Evolutionary conservation across 2,329 filamentous ascomycete species (phyloP).

Genomic region (Fusarium concolor): DNA sequence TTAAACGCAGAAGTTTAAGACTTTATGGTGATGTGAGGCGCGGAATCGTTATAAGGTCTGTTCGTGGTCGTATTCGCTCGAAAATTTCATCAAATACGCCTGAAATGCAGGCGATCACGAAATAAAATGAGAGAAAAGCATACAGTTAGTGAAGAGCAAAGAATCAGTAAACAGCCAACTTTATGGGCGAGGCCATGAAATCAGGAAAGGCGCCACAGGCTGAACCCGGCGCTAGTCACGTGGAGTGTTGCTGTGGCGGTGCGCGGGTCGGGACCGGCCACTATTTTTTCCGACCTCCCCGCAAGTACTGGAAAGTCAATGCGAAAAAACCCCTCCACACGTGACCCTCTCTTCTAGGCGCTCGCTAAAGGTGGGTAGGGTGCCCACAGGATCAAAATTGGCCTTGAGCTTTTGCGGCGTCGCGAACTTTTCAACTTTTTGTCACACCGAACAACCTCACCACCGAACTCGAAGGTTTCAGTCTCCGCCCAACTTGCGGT

Average conservation of each 20-base stretch:
- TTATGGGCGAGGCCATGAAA: constrained; percentile 43
- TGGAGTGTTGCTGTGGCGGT: constrained; percentile 37
- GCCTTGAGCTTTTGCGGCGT: constrained; percentile 38
- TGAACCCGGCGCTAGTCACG: constrained; percentile 23
- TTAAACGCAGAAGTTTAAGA: constrained; percentile 20
- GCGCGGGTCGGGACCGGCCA: constrained; percentile 9
- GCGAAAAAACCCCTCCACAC: constrained; percentile 7
- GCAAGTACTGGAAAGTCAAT: constrained; percentile 7
- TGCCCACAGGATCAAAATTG: constrained; percentile 53
- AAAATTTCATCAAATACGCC: constrained; percentile 37
- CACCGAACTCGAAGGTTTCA: constrained; percentile 92
- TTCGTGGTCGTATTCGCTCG: constrained; percentile 37
- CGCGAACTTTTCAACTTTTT: constrained; percentile 49
- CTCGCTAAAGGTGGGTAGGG: constrained; percentile 30
- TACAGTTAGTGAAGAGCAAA: constrained; percentile 42
- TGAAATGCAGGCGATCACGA: constrained; percentile 42
- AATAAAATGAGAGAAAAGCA: constrained; percentile 36
- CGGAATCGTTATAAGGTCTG: constrained; percentile 38
- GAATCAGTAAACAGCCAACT: constrained; percentile 44
- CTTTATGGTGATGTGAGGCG: constrained; percentile 38
- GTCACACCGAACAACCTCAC: constrained; percentile 51
- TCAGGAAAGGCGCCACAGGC: constrained; percentile 43
- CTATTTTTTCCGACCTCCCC: constrained; percentile 35
- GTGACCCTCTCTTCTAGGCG: not conserved
- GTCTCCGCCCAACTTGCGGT: constrained; percentile 98